Evolutionary conservation across 73 alveolate species (phyloP), one percentile per base, ranked within the genome.

Genomic region (Paramecium tetraurelia): DNA sequence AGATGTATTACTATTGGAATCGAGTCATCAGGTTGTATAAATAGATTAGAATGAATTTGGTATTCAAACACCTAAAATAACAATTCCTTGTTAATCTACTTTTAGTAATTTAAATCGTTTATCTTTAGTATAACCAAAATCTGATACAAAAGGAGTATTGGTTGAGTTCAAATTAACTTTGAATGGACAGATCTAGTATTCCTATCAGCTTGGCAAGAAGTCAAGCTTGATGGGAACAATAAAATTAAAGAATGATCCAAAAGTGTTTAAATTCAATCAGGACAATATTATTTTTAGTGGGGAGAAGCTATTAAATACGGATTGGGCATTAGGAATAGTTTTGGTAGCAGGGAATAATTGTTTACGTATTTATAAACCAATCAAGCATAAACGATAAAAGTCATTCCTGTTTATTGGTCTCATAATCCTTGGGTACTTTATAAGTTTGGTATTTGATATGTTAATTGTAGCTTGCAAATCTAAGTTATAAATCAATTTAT

Each of bases 281-380:
- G 72, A 40, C 8, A 80, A 80, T 80, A 21, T 80, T 40, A 80
- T 80, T 43, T 80, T 16, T 21, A 35, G 57, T 31, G 90, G 90
- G 22, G 90, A 80, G 29, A 80, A 41, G 50, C n/a, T 80, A 8
- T 16, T 41, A 18, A 80, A 80, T 48, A 44, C 76, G 4, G 90
- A 80, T 80, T 80, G 90, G 90, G 75, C 46, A n/a, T 22, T 80
- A 80, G 90, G 90, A 80, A 80, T 80, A 27, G 90, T 80, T 1
- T 43, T 80, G 14, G 90, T 80, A 18, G 90, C 38, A 20, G 76
- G 90, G 14, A 80, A 80, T 12, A 44, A 80, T 22, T 80, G 76
- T 80, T 43, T 80, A 41, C 27, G 90, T 24, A 24, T 80, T 11
- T 80, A 44, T 80, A 80, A 80, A 18, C 75, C 86, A 36, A 72